Base-by-base conservation (phyloP, 2,329 filamentous ascomycete species). In the Arthroderma sp. region DNA sequence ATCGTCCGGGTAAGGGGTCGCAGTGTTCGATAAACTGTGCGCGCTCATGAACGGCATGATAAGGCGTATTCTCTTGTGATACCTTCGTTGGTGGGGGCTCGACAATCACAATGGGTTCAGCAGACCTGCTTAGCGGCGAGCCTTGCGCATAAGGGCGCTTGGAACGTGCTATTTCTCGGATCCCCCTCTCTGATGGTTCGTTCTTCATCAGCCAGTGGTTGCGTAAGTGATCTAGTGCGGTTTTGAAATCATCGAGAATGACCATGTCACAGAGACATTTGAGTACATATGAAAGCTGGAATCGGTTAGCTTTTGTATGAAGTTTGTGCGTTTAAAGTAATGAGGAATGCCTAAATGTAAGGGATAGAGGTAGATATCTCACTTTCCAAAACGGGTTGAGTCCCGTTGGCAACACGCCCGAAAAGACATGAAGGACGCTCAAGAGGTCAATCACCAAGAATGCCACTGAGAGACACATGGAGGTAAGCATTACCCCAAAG, bases 161-260 rank as follows among this genome's bases (percentile, higher is more conserved):
- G 15, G 15, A 22, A 22, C 15, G 15, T 22, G 15, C 15, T 22
- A 22, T 22, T 22, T 22, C 15, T 22, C 15, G 15, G 15, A 22
- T 22, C 15, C 32, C 33, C 5, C 42, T 37, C 30, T 58, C 51
- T 30, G 50, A 47, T 8, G 42, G 47, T 6, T 50, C 51, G 31
- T 57, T 58, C 40, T 60, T 61, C 31, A 51, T 48, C 27, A 63
- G 48, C 59, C 58, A 62, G 48, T 63, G 57, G 4, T 50, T 45
- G 27, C 60, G 58, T 32, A 64, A 49, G 15, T 51, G 54, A 47
- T 72, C 69, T 4, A 73, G 57, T 0, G 68, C 69, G 3, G 77
- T 79, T 54, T 81, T 81, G 69, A 82, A 82, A 53, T 82, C 78
- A 54, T 82, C 78, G 7, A 82, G 70, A 42, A 82, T 71, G 42